Conservation (phyloP, 306 rosid species). For the Prunus dulcis region DNA sequence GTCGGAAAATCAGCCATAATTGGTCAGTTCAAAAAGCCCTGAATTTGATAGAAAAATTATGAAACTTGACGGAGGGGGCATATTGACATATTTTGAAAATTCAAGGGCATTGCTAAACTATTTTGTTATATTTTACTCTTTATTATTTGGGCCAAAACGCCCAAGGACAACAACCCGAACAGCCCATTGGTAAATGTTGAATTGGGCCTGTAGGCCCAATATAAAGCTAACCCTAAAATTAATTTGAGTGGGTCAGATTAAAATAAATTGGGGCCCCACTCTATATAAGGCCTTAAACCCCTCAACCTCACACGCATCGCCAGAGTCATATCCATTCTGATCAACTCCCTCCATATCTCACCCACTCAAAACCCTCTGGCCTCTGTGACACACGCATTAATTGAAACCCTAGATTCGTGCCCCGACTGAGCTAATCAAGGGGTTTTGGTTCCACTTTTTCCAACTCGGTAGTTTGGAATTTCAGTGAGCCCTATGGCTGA, state of each 20-base stretch:
- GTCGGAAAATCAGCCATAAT: too few relatives aligned
- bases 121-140: too few relatives aligned
- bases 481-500: conserved; percentile 58
- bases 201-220: not conserved
- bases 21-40: too few relatives aligned
- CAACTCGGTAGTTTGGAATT: not conserved
- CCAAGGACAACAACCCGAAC: not conserved
- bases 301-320: not conserved
- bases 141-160: not conserved
- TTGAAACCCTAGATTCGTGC: conserved; percentile 17
- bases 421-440: not conserved
- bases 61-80: too few relatives aligned
- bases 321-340: not conserved
- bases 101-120: too few relatives aligned
- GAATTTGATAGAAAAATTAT: too few relatives aligned
- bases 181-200: not conserved
- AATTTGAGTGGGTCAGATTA: not conserved
- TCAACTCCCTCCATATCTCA: not conserved
- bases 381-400: not conserved
- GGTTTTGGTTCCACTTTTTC: not conserved
- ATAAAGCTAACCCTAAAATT: not conserved
- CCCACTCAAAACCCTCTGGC: not conserved
- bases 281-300: not conserved
- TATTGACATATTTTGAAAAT: too few relatives aligned
- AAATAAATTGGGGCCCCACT: not conserved